A percentile compares a stretch with the other conserved stretches of the same genome.
Evolutionary conservation across 2,329 filamentous ascomycete species (phyloP).

Genomic region (Aplosporella prunicola): DNA sequence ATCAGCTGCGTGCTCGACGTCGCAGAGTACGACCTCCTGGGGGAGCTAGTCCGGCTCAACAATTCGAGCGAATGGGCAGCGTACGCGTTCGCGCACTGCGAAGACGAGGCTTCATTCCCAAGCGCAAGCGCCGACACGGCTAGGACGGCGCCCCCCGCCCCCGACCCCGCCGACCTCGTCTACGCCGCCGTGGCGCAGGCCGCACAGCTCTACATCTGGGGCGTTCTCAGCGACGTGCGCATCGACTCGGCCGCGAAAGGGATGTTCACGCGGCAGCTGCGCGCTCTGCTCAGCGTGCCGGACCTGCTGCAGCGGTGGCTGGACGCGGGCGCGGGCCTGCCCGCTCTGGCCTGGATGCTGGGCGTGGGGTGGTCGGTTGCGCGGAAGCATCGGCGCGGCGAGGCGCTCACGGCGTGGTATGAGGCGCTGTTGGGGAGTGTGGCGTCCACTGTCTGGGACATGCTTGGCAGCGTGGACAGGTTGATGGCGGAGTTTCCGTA

Average conservation of each 20-base stretch:
- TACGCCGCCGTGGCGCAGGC: neutral
- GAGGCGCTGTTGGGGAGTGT: too few relatives aligned
- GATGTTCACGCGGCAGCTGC: neutral
- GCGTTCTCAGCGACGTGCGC: neutral
- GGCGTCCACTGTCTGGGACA: too few relatives aligned
- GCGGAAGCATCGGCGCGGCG: neutral
- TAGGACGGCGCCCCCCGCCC: too few relatives aligned
- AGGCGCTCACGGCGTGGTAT: too few relatives aligned
- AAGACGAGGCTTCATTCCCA: too few relatives aligned
- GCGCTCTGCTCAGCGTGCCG: neutral
- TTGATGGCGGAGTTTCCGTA: too few relatives aligned
- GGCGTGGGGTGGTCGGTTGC: neutral
- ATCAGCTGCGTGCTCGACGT: too few relatives aligned
- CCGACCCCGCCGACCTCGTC: neutral
- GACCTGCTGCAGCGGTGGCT: neutral
- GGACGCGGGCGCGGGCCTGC: neutral
- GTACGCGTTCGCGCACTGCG: too few relatives aligned
- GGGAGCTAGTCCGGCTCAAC: too few relatives aligned
- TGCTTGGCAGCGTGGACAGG: too few relatives aligned
- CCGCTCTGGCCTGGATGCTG: neutral
- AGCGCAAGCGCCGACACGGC: too few relatives aligned
- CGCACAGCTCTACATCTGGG: slow-evolving; percentile 1
- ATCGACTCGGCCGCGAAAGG: neutral
- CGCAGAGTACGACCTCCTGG: too few relatives aligned
- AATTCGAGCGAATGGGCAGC: neutral